Conservation (phyloP, 1,284 basidiomycete species). For the Cystobasidium sp. region DNA sequence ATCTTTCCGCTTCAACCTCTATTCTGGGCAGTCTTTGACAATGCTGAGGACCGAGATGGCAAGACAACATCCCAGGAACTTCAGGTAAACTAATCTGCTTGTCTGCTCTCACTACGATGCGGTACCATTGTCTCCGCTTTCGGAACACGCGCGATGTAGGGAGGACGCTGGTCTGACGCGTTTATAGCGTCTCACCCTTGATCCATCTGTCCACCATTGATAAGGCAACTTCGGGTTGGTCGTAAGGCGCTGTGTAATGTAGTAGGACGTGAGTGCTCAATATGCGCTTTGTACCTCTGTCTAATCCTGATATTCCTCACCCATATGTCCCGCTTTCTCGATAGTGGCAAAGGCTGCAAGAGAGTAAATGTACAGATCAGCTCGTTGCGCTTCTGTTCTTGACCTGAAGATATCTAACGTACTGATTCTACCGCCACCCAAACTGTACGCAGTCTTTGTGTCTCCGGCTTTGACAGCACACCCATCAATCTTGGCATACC, state of each 20-base stretch:
- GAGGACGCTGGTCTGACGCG: no score
- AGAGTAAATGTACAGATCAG: no score
- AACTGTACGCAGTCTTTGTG: conserved; percentile 45
- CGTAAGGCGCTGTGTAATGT: conserved; percentile 46
- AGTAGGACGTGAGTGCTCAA: neutral
- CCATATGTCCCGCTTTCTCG: conserved; percentile 53
- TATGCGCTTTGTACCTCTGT: no score
- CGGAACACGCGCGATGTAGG: no score
- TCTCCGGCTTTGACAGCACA: conserved; percentile 54
- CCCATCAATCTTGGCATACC: conserved; percentile 43
- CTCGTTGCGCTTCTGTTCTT: no score
- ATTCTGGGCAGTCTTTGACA: no score
- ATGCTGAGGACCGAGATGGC: no score
- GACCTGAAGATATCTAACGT: neutral
- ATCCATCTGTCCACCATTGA: conserved; percentile 51
- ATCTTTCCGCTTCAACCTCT: no score
- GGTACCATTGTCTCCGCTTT: no score
- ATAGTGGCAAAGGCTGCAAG: conserved; percentile 48
- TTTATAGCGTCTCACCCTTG: conserved; percentile 3
- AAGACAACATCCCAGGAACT: no score
- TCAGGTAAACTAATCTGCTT: no score
- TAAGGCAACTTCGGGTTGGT: conserved; percentile 52
- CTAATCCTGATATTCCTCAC: conserved; percentile 20
- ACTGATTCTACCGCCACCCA: conserved; percentile 45
- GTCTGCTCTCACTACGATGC: no score